Evolutionary conservation across 306 rosid genomes (phyloP), one percentile per base, ranked within the genome.

Genomic region (Potentilla sterilis): DNA sequence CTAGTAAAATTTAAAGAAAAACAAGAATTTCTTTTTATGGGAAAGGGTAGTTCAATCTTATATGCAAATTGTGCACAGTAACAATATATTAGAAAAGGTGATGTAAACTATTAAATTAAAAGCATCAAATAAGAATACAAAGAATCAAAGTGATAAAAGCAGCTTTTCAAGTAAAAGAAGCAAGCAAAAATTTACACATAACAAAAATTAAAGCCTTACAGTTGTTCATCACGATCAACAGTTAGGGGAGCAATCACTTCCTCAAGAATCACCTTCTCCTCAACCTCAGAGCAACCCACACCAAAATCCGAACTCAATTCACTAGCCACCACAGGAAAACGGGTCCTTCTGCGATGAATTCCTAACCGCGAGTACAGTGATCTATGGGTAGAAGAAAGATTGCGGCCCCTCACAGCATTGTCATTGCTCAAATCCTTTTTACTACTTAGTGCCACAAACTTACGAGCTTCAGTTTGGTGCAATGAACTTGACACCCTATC

Each of bases 171-270:
- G 21, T 16, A 22, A 22, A 6, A 47, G 21, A 63, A 51, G 51
- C 11, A 77, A 72, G 41, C 10, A 40, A 67, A 35, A 66, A 52
- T 9, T 48, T 46, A 49, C 44, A 73, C 66, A 35, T 34, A 85
- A 42, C 74, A 78, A 40, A 28, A 21, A 21, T 47, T 28, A 21
- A 38, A 59, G 15, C 71, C 92, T 91, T 89, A 89, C 98, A 10
- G 70, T 43, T 85, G 70, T 43, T 85, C 21, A 65, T 74, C 81
- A 57, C 76, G 59, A 61, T 44, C 82, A 47, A 74, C 79, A 72
- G 64, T 62, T 5, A 74, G 21, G 65, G 71, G 70, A 13, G 40
- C 66, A 63, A 35, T 32, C 61, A 80, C 86, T 55, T 81, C 87
- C 49, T 78, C 82, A 4, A 68, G 52, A 65, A 52, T 66, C 64